Conservation (phyloP, 441 rosid genomes). For the Isatis lusitanica region DNA sequence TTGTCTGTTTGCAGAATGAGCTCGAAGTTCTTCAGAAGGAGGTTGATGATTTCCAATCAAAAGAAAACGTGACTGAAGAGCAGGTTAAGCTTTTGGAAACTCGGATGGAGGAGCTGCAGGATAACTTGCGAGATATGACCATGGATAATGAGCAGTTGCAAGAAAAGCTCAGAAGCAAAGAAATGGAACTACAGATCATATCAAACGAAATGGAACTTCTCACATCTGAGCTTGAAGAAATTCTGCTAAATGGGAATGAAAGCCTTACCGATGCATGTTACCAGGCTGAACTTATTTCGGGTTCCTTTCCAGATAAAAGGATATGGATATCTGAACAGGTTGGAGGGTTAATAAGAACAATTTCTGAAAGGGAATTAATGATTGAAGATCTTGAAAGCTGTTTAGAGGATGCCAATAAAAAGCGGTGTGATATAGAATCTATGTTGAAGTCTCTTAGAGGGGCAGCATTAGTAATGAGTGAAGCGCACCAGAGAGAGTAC, state of each 20-base stretch:
- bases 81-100: slow-evolving; percentile 48
- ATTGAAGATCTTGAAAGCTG: slow-evolving; percentile 84
- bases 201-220: slow-evolving; percentile 81
- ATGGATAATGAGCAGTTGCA: slow-evolving; percentile 63
- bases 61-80: slow-evolving; percentile 60
- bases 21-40: slow-evolving; percentile 83
- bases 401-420: slow-evolving; percentile 80
- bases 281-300: slow-evolving; percentile 73
- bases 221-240: slow-evolving; percentile 73
- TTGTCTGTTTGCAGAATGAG: slow-evolving; percentile 94
- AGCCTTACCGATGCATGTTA: slow-evolving; percentile 68
- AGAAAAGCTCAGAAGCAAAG: slow-evolving; percentile 62
- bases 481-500: slow-evolving; percentile 88
- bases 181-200: slow-evolving; percentile 53
- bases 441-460: slow-evolving; percentile 89
- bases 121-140: slow-evolving; percentile 45
- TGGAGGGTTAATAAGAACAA: slow-evolving; percentile 58
- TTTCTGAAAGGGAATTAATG: slow-evolving; percentile 73
- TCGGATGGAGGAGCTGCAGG: slow-evolving; percentile 60
- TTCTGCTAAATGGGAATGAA: slow-evolving; percentile 73
- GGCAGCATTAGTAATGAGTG: slow-evolving; percentile 80
- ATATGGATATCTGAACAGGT: slow-evolving; percentile 92
- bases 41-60: slow-evolving; percentile 66
- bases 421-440: slow-evolving; percentile 70
- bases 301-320: slow-evolving; percentile 76